A percentile compares a stretch with the other conserved stretches of the same genome.
Conservation (phyloP, 2,329 filamentous ascomycete genomes). For the Metarhizium humberi region DNA sequence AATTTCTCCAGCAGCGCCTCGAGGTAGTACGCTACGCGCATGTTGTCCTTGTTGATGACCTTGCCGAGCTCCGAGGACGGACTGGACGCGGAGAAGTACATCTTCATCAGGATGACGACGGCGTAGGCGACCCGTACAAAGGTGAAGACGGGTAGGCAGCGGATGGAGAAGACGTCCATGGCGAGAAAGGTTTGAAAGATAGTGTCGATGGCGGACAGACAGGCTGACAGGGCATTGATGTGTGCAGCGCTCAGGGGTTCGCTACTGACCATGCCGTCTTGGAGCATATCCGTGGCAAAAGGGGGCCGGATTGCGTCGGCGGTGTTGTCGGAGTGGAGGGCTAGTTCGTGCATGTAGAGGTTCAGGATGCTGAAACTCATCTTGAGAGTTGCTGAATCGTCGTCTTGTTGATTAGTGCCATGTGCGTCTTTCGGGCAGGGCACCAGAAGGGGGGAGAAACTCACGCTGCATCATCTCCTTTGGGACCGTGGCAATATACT, state of each 20-base stretch:
- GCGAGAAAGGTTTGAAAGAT: constrained; percentile 56
- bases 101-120: constrained; percentile 63
- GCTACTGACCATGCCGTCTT: constrained; percentile 30
- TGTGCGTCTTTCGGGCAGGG: neutral
- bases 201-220: constrained; percentile 55
- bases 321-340: constrained; percentile 54
- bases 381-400: constrained; percentile 43
- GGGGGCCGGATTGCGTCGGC: constrained; percentile 43
- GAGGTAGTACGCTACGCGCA: constrained; percentile 58
- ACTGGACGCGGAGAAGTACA: constrained; percentile 58
- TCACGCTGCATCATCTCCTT: constrained; percentile 45
- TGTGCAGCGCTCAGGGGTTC: constrained; percentile 41
- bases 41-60: constrained; percentile 57
- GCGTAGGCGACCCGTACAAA: constrained; percentile 65
- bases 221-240: constrained; percentile 57
- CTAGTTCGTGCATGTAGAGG: constrained; percentile 69
- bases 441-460: constrained; percentile 18
- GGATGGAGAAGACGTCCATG: constrained; percentile 49
- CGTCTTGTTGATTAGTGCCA: neutral
- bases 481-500: constrained; percentile 47
- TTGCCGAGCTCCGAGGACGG: constrained; percentile 58
- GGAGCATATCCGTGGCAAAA: constrained; percentile 34
- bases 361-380: constrained; percentile 57
- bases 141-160: constrained; percentile 59
- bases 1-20: constrained; percentile 63